Percentiles rank a stretch among this genome's conserved stretches.
phyloP scores from a whole-genome alignment of 305 asterid genomes.

The Salvia sclarea region DNA sequence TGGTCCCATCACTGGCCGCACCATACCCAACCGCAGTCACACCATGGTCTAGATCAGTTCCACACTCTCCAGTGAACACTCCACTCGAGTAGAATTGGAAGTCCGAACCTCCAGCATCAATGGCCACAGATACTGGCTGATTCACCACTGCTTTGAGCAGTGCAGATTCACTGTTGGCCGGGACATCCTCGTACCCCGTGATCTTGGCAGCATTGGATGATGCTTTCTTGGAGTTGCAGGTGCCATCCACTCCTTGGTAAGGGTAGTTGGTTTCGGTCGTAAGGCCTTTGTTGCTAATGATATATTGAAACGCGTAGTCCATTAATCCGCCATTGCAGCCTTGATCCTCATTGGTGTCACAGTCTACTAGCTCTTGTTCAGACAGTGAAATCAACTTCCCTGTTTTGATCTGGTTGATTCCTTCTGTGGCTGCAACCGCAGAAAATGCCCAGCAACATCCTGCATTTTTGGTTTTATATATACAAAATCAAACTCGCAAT shows the following conservation, averaged over 20 bases:
- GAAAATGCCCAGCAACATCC: constrained; percentile 81
- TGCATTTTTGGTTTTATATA: constrained; percentile 20
- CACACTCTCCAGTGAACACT: constrained; percentile 43
- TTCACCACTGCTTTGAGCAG: constrained; percentile 41
- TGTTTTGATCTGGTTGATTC: constrained; percentile 38
- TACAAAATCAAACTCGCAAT: background rate
- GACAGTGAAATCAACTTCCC: constrained; percentile 41
- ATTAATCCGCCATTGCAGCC: constrained; percentile 45
- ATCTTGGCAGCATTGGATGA: constrained; percentile 37
- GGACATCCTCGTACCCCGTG: constrained; percentile 46
- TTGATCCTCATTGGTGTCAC: constrained; percentile 36
- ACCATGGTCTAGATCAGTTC: constrained; percentile 39
- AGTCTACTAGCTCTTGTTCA: constrained; percentile 49
- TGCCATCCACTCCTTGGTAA: constrained; percentile 37
- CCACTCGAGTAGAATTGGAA: constrained; percentile 47
- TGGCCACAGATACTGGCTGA: constrained; percentile 48
- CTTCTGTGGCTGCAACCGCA: constrained; percentile 53
- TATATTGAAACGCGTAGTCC: constrained; percentile 42
- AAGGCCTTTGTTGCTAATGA: constrained; percentile 43
- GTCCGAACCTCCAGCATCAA: constrained; percentile 37
- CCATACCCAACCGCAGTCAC: constrained; percentile 48
- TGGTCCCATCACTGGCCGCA: constrained; percentile 21
- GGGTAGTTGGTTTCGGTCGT: constrained; percentile 52
- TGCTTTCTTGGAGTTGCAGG: constrained; percentile 39
- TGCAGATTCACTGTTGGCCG: constrained; percentile 43